These are phyloP conservation scores for Yamadazyma blattariae DNA, from an alignment of 1,139 yeast genomes.

Conservation along the genomic window DNA sequence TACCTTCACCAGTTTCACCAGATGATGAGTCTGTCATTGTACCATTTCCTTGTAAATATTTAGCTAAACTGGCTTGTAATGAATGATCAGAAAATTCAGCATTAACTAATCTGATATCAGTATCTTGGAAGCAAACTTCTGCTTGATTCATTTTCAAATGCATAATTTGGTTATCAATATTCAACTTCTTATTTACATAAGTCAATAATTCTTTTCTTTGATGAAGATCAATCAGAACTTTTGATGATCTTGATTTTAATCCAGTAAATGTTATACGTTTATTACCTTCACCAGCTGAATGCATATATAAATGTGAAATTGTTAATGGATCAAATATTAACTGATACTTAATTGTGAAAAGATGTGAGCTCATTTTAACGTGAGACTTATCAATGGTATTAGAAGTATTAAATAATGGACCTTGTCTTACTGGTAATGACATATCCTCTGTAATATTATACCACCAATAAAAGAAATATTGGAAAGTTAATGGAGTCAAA, in stretches of 20 bases:
- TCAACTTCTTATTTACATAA: conserved; percentile 54
- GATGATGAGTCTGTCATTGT: conserved; percentile 13
- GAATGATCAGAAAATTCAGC: conserved; percentile 65
- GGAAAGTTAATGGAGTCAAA: conserved; percentile 65
- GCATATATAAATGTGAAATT: conserved; percentile 68
- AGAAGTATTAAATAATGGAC: conserved; percentile 49
- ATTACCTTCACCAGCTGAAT: conserved; percentile 45
- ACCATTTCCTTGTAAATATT: conserved; percentile 29
- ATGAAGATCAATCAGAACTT: conserved; percentile 76
- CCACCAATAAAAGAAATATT: conserved; percentile 86
- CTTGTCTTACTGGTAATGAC: conserved; percentile 75
- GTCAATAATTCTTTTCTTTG: conserved; percentile 70
- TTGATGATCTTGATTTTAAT: conserved; percentile 65
- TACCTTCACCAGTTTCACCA: conserved; percentile 11
- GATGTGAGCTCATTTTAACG: conserved; percentile 70
- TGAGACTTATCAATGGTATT: conserved; percentile 28
- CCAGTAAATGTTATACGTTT: conserved; percentile 68
- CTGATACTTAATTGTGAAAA: conserved; percentile 79
- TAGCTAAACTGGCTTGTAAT: conserved; percentile 40
- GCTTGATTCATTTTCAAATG: conserved; percentile 74
- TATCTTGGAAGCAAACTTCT: conserved; percentile 65
- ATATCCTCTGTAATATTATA: conserved; percentile 62
- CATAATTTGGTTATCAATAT: conserved; percentile 52
- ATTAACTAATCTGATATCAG: conserved; percentile 70
- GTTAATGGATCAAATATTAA: conserved; percentile 71